Conservation (phyloP, 352 stramenopile species). For the Globisporangium camurandrum region DNA sequence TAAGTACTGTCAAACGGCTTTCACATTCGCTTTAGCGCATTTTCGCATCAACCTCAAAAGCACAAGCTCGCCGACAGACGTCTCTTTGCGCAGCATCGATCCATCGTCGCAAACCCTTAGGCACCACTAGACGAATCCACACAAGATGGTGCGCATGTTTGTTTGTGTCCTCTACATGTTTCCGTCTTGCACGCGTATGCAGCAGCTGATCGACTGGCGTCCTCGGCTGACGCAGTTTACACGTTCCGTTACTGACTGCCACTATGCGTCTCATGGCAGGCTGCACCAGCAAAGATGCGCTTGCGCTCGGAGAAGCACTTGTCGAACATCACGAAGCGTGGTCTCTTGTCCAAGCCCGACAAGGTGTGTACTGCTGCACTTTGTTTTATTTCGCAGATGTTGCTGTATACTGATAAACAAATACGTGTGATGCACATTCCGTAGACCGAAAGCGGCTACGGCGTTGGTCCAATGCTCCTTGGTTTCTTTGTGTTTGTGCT, state of each 20-base stretch:
- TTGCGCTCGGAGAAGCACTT: conserved; percentile 84
- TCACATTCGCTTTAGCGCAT: neutral
- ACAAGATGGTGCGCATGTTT: conserved; percentile 1
- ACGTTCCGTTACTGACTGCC: neutral
- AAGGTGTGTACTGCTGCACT: conserved; percentile 35
- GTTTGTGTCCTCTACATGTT: neutral
- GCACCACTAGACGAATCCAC: neutral
- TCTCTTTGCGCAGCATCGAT: neutral
- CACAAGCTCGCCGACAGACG: neutral
- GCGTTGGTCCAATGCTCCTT: conserved; percentile 66
- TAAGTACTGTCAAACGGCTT: no score
- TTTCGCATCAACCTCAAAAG: conserved; percentile 1
- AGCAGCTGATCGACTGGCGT: neutral
- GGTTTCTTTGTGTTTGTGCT: conserved; percentile 87
- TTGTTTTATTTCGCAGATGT: neutral
- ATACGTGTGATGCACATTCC: conserved; percentile 11
- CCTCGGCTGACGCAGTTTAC: neutral
- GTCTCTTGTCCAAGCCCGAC: conserved; percentile 61
- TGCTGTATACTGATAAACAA: neutral
- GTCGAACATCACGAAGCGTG: conserved; percentile 85
- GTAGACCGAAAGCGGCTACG: conserved; percentile 59
- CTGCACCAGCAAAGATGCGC: conserved; percentile 75
- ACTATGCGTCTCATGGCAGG: conserved; percentile 16
- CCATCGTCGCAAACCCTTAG: no score
- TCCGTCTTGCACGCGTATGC: no score